Percentiles rank a stretch among this genome's conserved stretches.
These are phyloP conservation scores for Torulaspora indica DNA, from an alignment of 805 yeast genomes.

Conservation along the genomic window DNA sequence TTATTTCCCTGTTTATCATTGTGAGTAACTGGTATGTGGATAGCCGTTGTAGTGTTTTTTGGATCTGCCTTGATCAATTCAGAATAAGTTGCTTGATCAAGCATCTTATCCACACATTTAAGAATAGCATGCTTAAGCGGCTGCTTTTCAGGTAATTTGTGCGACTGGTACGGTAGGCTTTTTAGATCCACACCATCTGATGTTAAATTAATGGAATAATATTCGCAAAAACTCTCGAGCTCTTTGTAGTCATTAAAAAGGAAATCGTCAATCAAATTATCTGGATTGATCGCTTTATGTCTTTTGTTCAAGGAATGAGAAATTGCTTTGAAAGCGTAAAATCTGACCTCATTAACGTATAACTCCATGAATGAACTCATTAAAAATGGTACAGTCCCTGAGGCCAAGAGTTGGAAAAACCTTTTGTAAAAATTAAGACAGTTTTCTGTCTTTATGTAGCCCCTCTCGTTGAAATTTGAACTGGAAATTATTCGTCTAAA, in stretches of 20 bases:
- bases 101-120: slow-evolving; percentile 39
- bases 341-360: slow-evolving; percentile 73
- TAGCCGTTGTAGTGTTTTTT: not conserved
- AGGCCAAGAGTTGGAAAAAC: slow-evolving; percentile 56
- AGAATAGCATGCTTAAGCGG: slow-evolving; percentile 48
- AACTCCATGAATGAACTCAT: slow-evolving; percentile 72
- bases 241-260: slow-evolving; percentile 64
- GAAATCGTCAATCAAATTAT: slow-evolving; percentile 45
- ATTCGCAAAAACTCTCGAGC: slow-evolving; percentile 51
- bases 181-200: slow-evolving; percentile 45
- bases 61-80: slow-evolving; percentile 41
- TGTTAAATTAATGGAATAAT: slow-evolving; percentile 51
- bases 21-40: not conserved
- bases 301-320: slow-evolving; percentile 62
- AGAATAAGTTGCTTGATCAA: slow-evolving; percentile 30
- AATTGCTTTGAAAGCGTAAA: slow-evolving; percentile 65
- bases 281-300: slow-evolving; percentile 58
- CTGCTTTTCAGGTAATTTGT: slow-evolving; percentile 36
- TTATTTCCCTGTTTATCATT: not conserved
- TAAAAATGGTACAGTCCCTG: slow-evolving; percentile 55
- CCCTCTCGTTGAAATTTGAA: slow-evolving; percentile 54
- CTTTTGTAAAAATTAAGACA: slow-evolving; percentile 55
- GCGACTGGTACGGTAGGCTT: slow-evolving; percentile 39
- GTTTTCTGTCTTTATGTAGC: slow-evolving; percentile 50
- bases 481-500: slow-evolving; percentile 64